Evolutionary conservation across 352 stramenopile species (phyloP).

Genomic region (Phytophthora vignae): DNA sequence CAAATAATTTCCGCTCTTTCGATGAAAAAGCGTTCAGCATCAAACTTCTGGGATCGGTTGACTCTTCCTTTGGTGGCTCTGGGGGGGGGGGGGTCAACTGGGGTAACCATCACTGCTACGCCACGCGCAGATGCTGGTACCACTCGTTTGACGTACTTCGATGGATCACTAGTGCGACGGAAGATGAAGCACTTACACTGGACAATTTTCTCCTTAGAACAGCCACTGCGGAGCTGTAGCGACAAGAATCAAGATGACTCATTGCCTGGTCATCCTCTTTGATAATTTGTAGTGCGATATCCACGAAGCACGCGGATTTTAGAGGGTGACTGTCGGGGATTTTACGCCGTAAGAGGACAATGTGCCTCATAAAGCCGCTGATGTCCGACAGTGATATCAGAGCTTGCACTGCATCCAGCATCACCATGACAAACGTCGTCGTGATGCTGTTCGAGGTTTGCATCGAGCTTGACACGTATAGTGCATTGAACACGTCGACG

Average conservation of each 20-base stretch:
- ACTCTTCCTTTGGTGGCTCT: background rate
- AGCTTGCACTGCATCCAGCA: background rate
- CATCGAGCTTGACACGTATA: background rate
- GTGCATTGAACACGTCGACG: background rate
- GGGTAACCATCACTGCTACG: background rate
- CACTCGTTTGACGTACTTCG: background rate
- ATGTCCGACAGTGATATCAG: background rate
- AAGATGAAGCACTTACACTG: background rate
- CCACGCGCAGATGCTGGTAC: background rate
- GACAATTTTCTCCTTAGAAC: background rate
- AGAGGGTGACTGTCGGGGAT: background rate
- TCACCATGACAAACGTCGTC: background rate
- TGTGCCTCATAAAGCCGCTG: background rate
- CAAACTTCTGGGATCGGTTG: background rate
- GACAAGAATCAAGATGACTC: background rate
- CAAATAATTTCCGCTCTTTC: slow-evolving; percentile 1
- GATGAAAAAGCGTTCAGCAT: background rate
- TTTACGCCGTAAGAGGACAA: background rate
- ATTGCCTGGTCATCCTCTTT: background rate
- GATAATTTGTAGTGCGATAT: background rate
- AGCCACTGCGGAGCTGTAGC: background rate
- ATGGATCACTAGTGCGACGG: background rate
- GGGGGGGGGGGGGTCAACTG: background rate
- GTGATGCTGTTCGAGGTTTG: background rate
- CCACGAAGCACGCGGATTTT: background rate